Conservation (phyloP, 257 asterid species). For the Petrea volubilis region DNA sequence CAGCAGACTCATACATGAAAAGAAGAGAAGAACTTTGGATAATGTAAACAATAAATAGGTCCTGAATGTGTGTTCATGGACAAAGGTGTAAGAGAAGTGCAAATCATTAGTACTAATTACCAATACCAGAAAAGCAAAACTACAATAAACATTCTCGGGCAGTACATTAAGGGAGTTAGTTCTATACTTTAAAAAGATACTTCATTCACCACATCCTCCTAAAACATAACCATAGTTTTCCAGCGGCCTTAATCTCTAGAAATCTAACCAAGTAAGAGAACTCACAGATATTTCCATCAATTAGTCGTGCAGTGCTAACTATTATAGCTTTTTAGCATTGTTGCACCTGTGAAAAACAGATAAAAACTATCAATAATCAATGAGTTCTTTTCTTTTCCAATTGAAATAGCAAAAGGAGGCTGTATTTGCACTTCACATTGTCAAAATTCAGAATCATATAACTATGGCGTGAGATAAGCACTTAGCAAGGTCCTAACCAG, state of each 20-base stretch:
- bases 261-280: slow-evolving; percentile 24
- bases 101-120: not conserved
- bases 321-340: slow-evolving; percentile 27
- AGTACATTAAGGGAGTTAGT: not conserved
- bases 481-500: not conserved
- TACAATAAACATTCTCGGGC: not conserved
- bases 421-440: not conserved
- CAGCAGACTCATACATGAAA: not conserved
- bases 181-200: not conserved
- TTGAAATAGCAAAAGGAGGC: not conserved
- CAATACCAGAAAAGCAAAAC: not conserved
- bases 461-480: not conserved
- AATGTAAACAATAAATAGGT: not conserved
- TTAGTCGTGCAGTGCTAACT: slow-evolving; percentile 15
- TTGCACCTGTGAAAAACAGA: slow-evolving; percentile 33
- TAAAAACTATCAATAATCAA: not conserved
- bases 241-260: not conserved
- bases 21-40: not conserved
- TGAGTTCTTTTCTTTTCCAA: not conserved
- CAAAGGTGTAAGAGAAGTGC: not conserved
- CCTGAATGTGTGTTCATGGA: not conserved
- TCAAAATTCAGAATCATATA: not conserved
- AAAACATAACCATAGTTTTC: not conserved
- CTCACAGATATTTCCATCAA: slow-evolving; percentile 64
- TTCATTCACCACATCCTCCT: not conserved